These are phyloP conservation scores for Cadophora gregata DNA, from an alignment of 2,329 filamentous ascomycete genomes.

Conservation along the genomic window DNA sequence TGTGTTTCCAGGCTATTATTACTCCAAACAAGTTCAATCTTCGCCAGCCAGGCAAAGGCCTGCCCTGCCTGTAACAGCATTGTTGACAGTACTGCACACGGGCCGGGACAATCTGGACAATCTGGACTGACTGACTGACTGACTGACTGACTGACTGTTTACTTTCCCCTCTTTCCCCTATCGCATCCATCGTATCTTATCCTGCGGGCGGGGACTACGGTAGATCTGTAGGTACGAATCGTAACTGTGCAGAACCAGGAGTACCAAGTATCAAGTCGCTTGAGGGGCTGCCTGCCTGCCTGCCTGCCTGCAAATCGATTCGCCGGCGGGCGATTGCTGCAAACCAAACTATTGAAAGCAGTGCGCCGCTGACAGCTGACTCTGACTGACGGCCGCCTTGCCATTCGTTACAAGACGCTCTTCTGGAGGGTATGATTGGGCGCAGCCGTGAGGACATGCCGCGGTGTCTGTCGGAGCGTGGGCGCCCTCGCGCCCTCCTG, in stretches of 20 bases:
- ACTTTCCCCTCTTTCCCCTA: background rate
- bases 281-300: background rate
- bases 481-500: background rate
- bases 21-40: constrained; percentile 11
- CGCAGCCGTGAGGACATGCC: background rate
- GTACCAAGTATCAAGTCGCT: background rate
- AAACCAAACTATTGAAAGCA: constrained; percentile 16
- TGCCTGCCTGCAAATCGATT: background rate
- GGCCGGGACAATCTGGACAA: too few relatives aligned
- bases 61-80: background rate
- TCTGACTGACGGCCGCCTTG: constrained; percentile 24
- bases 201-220: background rate
- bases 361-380: constrained; percentile 19
- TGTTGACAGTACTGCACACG: background rate
- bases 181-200: background rate
- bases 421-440: constrained; percentile 19
- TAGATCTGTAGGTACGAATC: too few relatives aligned
- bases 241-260: background rate
- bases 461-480: background rate
- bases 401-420: constrained; percentile 14
- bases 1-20: constrained; percentile 13
- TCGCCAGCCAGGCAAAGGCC: constrained; percentile 10
- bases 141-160: background rate
- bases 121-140: too few relatives aligned
- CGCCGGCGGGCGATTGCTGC: constrained; percentile 1